Conservation (phyloP, 495 filamentous ascomycete genomes). For the Aspergillus indologenus region DNA sequence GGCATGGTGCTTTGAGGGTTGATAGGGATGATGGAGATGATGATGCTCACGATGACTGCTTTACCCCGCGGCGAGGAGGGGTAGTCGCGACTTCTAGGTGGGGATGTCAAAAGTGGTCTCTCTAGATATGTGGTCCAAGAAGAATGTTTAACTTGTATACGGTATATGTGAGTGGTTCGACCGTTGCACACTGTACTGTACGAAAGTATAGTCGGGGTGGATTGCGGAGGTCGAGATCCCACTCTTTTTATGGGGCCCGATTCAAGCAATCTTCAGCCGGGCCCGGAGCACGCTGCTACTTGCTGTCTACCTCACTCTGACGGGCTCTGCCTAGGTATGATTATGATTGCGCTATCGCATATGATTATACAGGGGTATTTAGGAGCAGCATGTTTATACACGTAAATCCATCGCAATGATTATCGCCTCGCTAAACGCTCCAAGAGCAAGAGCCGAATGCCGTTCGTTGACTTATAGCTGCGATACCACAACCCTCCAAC, state of each 20-base stretch:
- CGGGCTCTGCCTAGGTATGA: background rate
- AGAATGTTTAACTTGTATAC: too few relatives aligned
- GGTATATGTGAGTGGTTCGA: too few relatives aligned
- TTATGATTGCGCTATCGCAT: background rate
- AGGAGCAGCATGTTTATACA: too few relatives aligned
- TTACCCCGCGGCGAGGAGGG: constrained; percentile 2
- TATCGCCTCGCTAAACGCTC: too few relatives aligned
- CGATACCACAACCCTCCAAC: too few relatives aligned
- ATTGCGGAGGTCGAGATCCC: background rate
- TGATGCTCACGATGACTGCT: background rate
- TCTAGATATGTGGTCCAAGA: background rate
- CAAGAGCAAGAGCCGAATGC: too few relatives aligned
- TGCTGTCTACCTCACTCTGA: background rate
- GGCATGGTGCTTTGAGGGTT: too few relatives aligned
- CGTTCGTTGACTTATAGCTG: too few relatives aligned
- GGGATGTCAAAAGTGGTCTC: background rate
- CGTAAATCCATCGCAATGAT: too few relatives aligned
- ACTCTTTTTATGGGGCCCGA: background rate
- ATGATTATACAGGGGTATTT: background rate
- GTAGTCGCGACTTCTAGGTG: background rate
- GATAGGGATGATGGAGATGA: background rate
- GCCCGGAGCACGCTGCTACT: background rate
- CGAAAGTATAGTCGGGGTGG: background rate
- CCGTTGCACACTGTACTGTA: background rate
- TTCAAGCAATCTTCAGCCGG: background rate